Conservation (phyloP, 78 protist genomes). For the Emiliania huxleyi region DNA sequence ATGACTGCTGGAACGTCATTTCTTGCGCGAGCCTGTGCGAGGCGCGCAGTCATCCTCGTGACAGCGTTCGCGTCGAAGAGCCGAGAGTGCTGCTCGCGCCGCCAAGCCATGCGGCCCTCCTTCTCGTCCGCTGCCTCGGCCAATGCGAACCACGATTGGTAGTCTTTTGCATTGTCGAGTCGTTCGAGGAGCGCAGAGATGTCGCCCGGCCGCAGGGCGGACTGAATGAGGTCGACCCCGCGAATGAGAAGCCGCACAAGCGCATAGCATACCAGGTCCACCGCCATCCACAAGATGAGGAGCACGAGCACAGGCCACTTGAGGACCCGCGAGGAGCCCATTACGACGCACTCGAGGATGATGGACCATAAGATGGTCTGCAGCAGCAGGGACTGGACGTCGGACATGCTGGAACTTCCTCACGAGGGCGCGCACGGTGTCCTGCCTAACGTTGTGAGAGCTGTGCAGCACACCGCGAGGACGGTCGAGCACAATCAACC, state of each 20-base stretch:
- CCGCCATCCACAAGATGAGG: neutral
- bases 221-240: neutral
- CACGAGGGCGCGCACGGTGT: too few species aligned
- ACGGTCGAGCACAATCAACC: too few species aligned
- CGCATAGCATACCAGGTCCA: neutral
- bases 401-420: too few species aligned
- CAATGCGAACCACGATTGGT: neutral
- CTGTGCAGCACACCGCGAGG: too few species aligned
- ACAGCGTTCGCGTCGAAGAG: neutral
- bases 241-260: neutral
- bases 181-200: too few species aligned
- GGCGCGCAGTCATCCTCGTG: neutral
- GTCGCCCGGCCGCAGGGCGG: too few species aligned
- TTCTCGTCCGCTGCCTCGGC: neutral
- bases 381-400: too few species aligned
- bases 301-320: too few species aligned
- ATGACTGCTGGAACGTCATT: neutral
- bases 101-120: neutral
- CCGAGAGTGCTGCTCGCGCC: neutral
- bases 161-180: neutral
- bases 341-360: too few species aligned
- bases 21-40: neutral
- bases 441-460: too few species aligned
- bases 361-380: too few species aligned
- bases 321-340: too few species aligned